Base-by-base conservation (phyloP, 208 protist genomes). In the Angomonas desouzai region DNA sequence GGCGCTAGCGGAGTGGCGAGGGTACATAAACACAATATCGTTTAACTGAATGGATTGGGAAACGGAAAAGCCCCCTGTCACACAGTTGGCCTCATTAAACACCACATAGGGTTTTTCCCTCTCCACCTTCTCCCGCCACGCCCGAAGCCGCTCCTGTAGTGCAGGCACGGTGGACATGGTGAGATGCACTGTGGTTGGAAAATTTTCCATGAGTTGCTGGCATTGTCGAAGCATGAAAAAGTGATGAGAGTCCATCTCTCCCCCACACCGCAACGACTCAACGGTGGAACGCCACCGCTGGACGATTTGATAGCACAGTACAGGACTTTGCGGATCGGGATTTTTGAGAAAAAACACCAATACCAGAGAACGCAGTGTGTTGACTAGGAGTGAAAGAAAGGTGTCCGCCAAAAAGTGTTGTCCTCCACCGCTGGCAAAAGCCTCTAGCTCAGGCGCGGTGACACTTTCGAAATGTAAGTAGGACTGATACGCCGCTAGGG, bases 221-320 rank as follows among this genome's bases (percentile, higher is more conserved):
- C 48, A 73, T 62, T 27, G 32, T 16, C 28, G 40, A 11, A 55
- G 9, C 13, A 61, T 18, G 23, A 69, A 34, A 22, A 61, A 34
- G 20, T 65, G 22, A 16, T 32, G 22, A 10, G 29, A 20, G 1
- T 27, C 32, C 30, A n/a, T 29, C 45, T 32, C 51, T 58, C n/a
- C 18, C 3, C 43, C 27, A n/a, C 16, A 62, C 38, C 56, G 29
- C 53, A 55, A 16, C 16, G 45, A 27, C 9, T 49, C 34, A 13
- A 40, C 22, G 6, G 49, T 18, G 30, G 34, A 55, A 23, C 28
- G 28, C 4, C 45, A 53, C n/a, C n/a, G n/a, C n/a, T n/a, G n/a
- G n/a, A n/a, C n/a, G n/a, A n/a, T n/a, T n/a, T n/a, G n/a, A n/a
- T n/a, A n/a, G n/a, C n/a, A n/a, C n/a, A n/a, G n/a, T n/a, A n/a